Evolutionary conservation across 225 moss, liverwort and hornwort species (phyloP).

Genomic region (Climacium dendroides): DNA sequence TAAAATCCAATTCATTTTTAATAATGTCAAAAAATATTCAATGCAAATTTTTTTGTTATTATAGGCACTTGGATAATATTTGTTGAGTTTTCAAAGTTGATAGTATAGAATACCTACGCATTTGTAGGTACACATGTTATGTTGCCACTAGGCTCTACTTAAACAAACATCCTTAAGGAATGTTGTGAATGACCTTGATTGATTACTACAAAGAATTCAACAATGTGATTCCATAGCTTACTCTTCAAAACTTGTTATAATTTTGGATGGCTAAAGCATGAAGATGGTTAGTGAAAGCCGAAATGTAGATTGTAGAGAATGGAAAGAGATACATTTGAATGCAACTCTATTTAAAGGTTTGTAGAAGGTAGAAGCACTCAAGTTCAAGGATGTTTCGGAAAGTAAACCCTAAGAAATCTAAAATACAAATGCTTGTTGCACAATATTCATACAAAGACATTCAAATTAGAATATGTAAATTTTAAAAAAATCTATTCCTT

Average conservation of each 20-base stretch:
- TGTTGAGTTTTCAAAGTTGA: not conserved
- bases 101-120: not conserved
- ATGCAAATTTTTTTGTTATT: not conserved
- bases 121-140: too few relatives aligned
- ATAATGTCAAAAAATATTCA: not conserved
- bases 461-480: not conserved
- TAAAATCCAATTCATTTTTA: not conserved
- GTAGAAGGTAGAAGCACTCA: not conserved
- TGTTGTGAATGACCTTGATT: rapidly evolving
- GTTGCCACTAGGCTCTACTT: not conserved
- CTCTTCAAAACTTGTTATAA: not conserved
- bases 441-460: not conserved
- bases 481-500: not conserved
- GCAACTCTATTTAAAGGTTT: not conserved
- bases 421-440: not conserved
- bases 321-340: not conserved
- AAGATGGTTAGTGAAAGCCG: not conserved
- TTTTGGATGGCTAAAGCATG: not conserved
- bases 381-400: not conserved
- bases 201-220: not conserved
- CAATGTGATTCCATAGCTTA: not conserved
- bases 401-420: not conserved
- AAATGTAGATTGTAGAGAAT: not conserved
- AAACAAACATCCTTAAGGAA: not conserved
- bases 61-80: not conserved